Evolutionary conservation across 1,284 basidiomycete genomes (phyloP).

Genomic region (Moesziomyces globuligerus): DNA sequence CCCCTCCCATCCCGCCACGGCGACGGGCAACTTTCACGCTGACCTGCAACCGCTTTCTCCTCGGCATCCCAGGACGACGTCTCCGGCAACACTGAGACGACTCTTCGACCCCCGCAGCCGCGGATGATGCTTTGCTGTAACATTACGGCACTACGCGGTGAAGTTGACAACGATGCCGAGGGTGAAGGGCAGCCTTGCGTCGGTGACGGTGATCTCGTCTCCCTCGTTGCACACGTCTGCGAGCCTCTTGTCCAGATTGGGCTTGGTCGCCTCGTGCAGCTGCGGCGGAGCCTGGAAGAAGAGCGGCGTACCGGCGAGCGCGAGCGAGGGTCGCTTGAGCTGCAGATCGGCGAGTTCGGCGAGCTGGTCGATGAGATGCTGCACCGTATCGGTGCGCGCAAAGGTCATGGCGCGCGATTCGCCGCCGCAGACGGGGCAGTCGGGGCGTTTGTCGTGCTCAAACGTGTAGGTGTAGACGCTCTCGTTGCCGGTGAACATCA

Average conservation of each 20-base stretch:
- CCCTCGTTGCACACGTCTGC: slow-evolving; percentile 80
- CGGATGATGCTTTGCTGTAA: neutral
- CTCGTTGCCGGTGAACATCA: slow-evolving; percentile 88
- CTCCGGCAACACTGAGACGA: slow-evolving; percentile 8
- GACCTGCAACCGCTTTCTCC: neutral
- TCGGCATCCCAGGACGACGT: slow-evolving; percentile 9
- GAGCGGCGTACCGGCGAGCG: slow-evolving; percentile 73
- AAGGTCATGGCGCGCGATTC: slow-evolving; percentile 69
- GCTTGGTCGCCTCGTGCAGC: slow-evolving; percentile 84
- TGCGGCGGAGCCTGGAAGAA: slow-evolving; percentile 93
- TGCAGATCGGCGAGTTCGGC: slow-evolving; percentile 59
- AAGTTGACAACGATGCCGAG: slow-evolving; percentile 32
- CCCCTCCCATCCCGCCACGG: neutral
- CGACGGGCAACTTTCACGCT: too few relatives aligned
- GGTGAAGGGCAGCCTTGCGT: slow-evolving; percentile 82
- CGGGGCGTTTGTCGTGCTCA: slow-evolving; percentile 87
- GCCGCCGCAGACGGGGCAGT: slow-evolving; percentile 97
- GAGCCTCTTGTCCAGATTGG: slow-evolving; percentile 86
- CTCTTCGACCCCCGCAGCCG: slow-evolving; percentile 8
- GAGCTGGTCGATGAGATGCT: slow-evolving; percentile 53
- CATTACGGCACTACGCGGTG: neutral
- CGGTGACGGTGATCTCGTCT: slow-evolving; percentile 86
- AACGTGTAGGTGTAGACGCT: slow-evolving; percentile 98
- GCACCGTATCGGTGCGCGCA: slow-evolving; percentile 22
- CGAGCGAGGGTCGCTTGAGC: slow-evolving; percentile 53